Conservation (phyloP, 495 filamentous ascomycete species). For the Penicillium pancosmium region DNA sequence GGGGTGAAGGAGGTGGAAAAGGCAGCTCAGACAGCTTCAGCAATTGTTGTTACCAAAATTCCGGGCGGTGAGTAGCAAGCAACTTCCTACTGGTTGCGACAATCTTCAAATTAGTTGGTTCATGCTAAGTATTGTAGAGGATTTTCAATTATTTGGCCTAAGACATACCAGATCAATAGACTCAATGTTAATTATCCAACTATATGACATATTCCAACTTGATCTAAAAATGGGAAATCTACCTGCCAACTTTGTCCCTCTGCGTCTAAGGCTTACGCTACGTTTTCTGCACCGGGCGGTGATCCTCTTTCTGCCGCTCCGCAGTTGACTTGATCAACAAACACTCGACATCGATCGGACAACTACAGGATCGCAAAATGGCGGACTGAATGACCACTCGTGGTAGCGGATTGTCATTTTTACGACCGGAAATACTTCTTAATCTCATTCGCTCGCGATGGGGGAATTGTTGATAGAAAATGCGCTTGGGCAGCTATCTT, state of each 20-base stretch:
- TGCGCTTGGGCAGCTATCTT: conserved; percentile 46
- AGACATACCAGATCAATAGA: not conserved
- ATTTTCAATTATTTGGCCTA: too few relatives aligned
- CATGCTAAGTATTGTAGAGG: too few relatives aligned
- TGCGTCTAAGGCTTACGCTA: not conserved
- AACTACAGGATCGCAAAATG: conserved; percentile 9
- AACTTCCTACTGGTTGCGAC: not conserved
- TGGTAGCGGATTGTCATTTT: not conserved
- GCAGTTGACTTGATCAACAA: conserved; percentile 16
- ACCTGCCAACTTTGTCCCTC: too few relatives aligned
- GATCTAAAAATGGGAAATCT: too few relatives aligned
- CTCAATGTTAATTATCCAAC: too few relatives aligned
- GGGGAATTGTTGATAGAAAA: conserved; percentile 43
- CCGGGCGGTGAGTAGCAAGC: conserved; percentile 23
- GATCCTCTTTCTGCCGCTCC: conserved; percentile 26
- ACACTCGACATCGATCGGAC: not conserved
- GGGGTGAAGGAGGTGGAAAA: conserved; percentile 22
- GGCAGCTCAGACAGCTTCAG: conserved; percentile 31
- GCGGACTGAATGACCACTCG: conserved; percentile 2
- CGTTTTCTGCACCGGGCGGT: conserved; percentile 14
- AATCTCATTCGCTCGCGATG: conserved; percentile 19
- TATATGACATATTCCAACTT: too few relatives aligned
- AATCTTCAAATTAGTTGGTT: not conserved
- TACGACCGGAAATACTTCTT: not conserved
- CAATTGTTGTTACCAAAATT: conserved; percentile 41